Base-by-base conservation (phyloP, 768 basidiomycete species). In the Inosperma sp. region DNA sequence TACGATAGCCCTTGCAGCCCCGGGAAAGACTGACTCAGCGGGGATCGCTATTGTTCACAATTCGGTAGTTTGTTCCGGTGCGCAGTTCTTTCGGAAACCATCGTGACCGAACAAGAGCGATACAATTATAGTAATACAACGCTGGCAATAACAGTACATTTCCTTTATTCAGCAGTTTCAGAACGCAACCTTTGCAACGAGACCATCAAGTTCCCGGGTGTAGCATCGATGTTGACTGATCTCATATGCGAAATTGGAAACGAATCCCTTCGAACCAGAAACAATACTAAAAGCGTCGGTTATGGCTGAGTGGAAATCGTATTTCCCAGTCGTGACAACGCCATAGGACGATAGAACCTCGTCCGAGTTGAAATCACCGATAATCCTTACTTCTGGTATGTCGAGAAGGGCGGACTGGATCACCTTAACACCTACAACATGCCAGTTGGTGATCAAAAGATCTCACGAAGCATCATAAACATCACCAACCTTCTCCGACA, bases 221-320 rank as follows among this genome's bases (percentile, higher is more conserved):
- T 72, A 86, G 59, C 81, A 83, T 31, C 83, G 70, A 55, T 86
- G 85, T 66, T 80, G 73, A 68, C 83, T 85, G 47, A 86, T 70
- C 55, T 82, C 80, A 49, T 71, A 77, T 0, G 78, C 78, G 56
- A 86, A 84, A 57, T 74, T 80, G 17, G 76, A 67, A 7, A 75
- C 68, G 51, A 86, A 86, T 5, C 76, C 82, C 57, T 73, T 76
- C 10, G 76, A 65, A 1, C 67, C 72, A 31, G 69, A 63, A 7
- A 63, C 69, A 40, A 84, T 75, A 37, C 71, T 67, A 16, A 77
- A 48, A 2, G 61, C 60, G 56, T 82, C 82, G 3, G 65, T 58
- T 10, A 67, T 64, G 2, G 69, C 69, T 10, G 76, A 72, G 14
- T 64, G 53, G 1, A 67, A 40, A 29, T 65, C 70, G 53, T 81